Evolutionary conservation across 2,329 filamentous ascomycete genomes (phyloP).

Genomic region (Calycina herbarum): DNA sequence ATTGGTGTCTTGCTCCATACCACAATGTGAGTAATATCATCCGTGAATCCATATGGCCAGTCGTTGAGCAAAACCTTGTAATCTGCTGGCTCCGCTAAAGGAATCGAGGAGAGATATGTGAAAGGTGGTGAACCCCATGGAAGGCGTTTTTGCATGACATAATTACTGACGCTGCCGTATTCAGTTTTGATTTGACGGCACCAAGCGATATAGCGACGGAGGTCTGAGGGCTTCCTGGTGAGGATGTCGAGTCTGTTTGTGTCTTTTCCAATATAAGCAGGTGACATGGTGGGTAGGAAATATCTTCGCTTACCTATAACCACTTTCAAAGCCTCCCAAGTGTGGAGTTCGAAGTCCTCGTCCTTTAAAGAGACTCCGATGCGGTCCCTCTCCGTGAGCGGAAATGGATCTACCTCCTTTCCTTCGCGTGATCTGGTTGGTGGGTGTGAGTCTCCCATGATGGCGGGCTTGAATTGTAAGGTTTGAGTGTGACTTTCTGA

Average conservation of each 20-base stretch:
- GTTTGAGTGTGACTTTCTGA: not conserved
- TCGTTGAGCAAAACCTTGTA: constrained; percentile 80
- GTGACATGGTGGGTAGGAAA: not conserved
- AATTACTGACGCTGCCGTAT: constrained; percentile 79
- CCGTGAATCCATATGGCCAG: constrained; percentile 83
- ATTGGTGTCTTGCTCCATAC: constrained; percentile 88
- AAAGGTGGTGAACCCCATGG: constrained; percentile 68
- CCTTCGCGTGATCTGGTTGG: not conserved
- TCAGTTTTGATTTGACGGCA: constrained; percentile 66
- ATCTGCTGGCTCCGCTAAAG: constrained; percentile 56
- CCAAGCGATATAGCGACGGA: constrained; percentile 78
- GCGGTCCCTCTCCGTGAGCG: constrained; percentile 60
- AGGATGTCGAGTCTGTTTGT: constrained; percentile 69
- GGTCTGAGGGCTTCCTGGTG: constrained; percentile 76
- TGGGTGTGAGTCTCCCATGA: not conserved
- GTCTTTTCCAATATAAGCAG: constrained; percentile 36
- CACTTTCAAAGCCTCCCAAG: constrained; percentile 71
- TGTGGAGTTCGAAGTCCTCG: constrained; percentile 66
- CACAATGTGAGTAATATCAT: constrained; percentile 75
- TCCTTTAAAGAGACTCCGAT: constrained; percentile 62
- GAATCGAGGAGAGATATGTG: constrained; percentile 40
- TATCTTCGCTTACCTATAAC: constrained; percentile 56
- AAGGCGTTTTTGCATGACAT: constrained; percentile 72
- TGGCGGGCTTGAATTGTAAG: not conserved
- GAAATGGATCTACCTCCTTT: constrained; percentile 47